Evolutionary conservation across 495 filamentous ascomycete genomes (phyloP).

Genomic region (Lindgomyces ingoldianus): DNA sequence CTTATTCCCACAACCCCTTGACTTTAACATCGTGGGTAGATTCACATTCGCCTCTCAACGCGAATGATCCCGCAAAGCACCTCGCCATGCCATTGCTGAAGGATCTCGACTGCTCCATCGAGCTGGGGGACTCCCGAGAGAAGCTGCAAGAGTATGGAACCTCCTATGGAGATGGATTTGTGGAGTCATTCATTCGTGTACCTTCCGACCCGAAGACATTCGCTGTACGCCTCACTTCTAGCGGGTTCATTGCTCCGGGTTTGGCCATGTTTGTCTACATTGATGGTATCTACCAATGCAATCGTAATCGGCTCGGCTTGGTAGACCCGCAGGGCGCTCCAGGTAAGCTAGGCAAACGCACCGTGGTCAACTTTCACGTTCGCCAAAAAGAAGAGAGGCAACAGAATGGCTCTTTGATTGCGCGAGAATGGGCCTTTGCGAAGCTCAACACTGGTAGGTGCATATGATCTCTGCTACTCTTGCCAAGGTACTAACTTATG

Average conservation of each 20-base stretch:
- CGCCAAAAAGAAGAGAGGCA: constrained; percentile 51
- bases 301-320: constrained; percentile 50
- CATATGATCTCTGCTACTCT: neutral
- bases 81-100: constrained; percentile 51
- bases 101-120: constrained; percentile 49
- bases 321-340: constrained; percentile 32
- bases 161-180: constrained; percentile 49
- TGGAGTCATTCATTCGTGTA: constrained; percentile 51
- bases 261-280: constrained; percentile 54
- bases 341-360: constrained; percentile 11
- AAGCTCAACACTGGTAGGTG: constrained; percentile 47
- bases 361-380: constrained; percentile 47
- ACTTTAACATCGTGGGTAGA: neutral
- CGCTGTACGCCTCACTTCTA: constrained; percentile 46
- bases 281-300: constrained; percentile 54
- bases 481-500: neutral
- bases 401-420: constrained; percentile 45
- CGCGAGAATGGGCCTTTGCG: constrained; percentile 50
- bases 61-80: neutral
- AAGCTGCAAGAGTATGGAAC: constrained; percentile 49
- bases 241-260: constrained; percentile 51
- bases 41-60: neutral
- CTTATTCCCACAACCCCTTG: neutral
- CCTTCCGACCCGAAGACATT: constrained; percentile 45
- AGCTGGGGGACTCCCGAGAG: constrained; percentile 42